Conservation (phyloP, 306 rosid species). For the Psophocarpus tetragonolobus region DNA sequence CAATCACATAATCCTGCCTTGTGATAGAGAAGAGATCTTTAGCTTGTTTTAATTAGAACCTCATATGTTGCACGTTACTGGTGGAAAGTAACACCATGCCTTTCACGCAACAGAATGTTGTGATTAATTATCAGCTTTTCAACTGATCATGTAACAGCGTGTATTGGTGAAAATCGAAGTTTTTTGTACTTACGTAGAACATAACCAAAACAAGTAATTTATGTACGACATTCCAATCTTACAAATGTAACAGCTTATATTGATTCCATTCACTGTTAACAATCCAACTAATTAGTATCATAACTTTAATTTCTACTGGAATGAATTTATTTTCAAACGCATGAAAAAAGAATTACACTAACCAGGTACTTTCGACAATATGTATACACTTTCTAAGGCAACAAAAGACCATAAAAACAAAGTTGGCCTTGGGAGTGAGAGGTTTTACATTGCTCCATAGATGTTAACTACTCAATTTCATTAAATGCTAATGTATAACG, state of each 20-base stretch:
- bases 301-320: background rate
- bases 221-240: background rate
- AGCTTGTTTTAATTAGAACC: slow-evolving; percentile 7
- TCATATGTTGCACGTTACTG: slow-evolving; percentile 4
- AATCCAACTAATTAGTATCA: background rate
- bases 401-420: background rate
- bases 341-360: slow-evolving; percentile 10
- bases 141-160: background rate
- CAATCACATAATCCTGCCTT: slow-evolving; percentile 5
- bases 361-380: background rate
- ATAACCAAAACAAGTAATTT: background rate
- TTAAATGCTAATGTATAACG: background rate
- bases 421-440: background rate
- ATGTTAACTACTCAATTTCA: slow-evolving; percentile 21
- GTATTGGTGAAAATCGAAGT: background rate
- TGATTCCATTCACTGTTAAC: background rate
- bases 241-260: background rate
- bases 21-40: background rate
- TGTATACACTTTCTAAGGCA: background rate
- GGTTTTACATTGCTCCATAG: background rate
- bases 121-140: slow-evolving; percentile 5
- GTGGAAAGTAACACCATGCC: background rate
- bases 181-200: background rate
- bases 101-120: slow-evolving; percentile 11
- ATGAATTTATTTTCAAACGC: background rate